Conservation (phyloP, 139 green algal species). For the Closterium sp. region DNA sequence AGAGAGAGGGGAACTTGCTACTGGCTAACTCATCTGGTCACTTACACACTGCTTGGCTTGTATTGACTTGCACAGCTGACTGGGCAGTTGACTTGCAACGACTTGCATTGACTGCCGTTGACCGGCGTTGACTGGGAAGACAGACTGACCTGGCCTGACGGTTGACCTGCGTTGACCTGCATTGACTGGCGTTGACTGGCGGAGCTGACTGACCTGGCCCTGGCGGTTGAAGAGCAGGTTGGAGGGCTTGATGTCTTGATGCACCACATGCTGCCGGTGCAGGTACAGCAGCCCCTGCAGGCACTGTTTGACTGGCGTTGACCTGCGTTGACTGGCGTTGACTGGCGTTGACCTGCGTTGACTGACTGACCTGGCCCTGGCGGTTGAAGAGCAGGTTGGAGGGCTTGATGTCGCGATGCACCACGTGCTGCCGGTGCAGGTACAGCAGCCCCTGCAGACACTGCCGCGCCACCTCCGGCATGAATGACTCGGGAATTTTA, state of each 20-base stretch:
- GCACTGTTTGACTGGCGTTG: no score
- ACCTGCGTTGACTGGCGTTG: no score
- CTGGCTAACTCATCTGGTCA: no score
- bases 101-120: no score
- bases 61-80: no score
- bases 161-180: conserved; percentile 51
- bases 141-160: conserved; percentile 6
- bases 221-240: conserved; percentile 32
- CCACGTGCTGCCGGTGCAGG: conserved; percentile 42
- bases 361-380: conserved; percentile 6
- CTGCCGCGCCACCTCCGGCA: conserved; percentile 40
- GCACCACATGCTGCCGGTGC: background rate
- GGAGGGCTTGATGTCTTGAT: conserved; percentile 48
- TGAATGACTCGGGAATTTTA: conserved; percentile 25
- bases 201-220: no score
- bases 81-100: no score
- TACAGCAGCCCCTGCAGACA: conserved; percentile 48
- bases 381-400: conserved; percentile 44
- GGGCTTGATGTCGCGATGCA: conserved; percentile 48
- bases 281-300: conserved; percentile 22
- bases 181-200: background rate
- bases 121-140: background rate
- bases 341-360: no score
- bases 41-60: no score
- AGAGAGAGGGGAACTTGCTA: no score